These are phyloP conservation scores for Fusarium ambrosium DNA, from an alignment of 2,329 filamentous ascomycete species.

Conservation along the genomic window DNA sequence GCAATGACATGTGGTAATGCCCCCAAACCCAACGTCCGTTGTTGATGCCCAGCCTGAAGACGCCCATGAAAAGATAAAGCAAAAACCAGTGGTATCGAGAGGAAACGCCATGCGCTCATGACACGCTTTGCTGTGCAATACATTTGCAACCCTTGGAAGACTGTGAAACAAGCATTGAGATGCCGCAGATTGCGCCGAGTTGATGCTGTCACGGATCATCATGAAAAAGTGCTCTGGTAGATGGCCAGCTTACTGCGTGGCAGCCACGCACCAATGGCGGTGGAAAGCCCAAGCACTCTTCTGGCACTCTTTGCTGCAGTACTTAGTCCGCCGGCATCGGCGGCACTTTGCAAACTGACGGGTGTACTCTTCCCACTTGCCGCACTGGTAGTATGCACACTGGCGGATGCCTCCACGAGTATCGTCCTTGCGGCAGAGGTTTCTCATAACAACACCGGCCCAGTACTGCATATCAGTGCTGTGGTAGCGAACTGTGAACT, in stretches of 20 bases:
- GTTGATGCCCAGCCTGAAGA: conserved; percentile 44
- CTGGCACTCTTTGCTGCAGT: conserved; percentile 99
- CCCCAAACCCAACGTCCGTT: conserved; percentile 41
- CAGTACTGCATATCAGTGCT: conserved; percentile 99
- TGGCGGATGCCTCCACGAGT: conserved; percentile 93
- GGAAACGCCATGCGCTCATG: conserved; percentile 57
- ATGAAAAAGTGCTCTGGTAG: conserved; percentile 20
- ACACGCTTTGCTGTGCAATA: conserved; percentile 60
- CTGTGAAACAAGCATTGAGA: conserved; percentile 48
- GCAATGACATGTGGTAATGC: conserved; percentile 42
- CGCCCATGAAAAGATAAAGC: conserved; percentile 46
- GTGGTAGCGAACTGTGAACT: conserved; percentile 96
- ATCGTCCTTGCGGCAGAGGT: conserved; percentile 98
- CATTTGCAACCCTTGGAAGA: conserved; percentile 51
- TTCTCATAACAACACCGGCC: conserved; percentile 99
- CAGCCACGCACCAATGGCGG: conserved; percentile 94
- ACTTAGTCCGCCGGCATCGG: conserved; percentile 95
- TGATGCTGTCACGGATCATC: conserved; percentile 42
- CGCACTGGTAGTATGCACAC: conserved; percentile 97
- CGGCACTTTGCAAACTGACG: conserved; percentile 98
- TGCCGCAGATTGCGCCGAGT: conserved; percentile 44
- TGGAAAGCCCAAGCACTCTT: conserved; percentile 99
- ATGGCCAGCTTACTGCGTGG: conserved; percentile 61
- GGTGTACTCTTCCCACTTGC: conserved; percentile 97
- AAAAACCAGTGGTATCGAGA: conserved; percentile 60